A percentile compares a stretch with the other conserved stretches of the same genome.
Conservation (phyloP, 2,329 filamentous ascomycete genomes). For the Pseudopithomyces chartarum region DNA sequence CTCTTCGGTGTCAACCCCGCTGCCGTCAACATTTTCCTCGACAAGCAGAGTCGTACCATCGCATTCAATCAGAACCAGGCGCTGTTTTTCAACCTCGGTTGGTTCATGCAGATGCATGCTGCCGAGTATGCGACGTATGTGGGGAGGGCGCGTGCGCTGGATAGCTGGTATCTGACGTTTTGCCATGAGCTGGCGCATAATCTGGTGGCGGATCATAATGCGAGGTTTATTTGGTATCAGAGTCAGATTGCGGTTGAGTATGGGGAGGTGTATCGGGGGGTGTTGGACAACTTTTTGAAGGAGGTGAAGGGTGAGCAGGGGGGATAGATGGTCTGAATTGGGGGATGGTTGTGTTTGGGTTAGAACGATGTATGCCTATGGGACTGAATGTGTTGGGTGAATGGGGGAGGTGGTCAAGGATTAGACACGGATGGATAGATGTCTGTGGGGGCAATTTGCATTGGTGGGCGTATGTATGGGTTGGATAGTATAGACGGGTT, state of each 20-base stretch:
- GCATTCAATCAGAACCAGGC: constrained; percentile 89
- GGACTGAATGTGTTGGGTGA: no score
- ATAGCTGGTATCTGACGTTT: constrained; percentile 94
- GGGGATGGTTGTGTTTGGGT: no score
- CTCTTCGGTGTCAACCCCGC: constrained; percentile 70
- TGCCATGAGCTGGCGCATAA: constrained; percentile 98
- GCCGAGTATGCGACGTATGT: constrained; percentile 27
- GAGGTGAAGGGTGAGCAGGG: constrained; percentile 6
- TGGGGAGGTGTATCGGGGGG: constrained; percentile 35
- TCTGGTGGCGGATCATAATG: constrained; percentile 72
- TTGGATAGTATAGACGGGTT: no score
- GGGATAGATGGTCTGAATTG: background rate
- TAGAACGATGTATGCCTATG: no score
- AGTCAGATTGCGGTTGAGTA: constrained; percentile 46
- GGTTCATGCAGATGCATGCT: constrained; percentile 78
- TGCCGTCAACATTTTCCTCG: constrained; percentile 85
- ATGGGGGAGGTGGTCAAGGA: no score
- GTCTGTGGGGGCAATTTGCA: no score
- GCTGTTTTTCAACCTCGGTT: constrained; percentile 92
- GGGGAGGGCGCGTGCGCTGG: constrained; percentile 54
- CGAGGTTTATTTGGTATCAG: constrained; percentile 45
- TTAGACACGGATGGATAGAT: no score
- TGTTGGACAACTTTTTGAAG: constrained; percentile 29
- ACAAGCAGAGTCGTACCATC: constrained; percentile 78
- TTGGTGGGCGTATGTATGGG: no score